Conservation (phyloP, 495 filamentous ascomycete species). For the Daldinia childiae region DNA sequence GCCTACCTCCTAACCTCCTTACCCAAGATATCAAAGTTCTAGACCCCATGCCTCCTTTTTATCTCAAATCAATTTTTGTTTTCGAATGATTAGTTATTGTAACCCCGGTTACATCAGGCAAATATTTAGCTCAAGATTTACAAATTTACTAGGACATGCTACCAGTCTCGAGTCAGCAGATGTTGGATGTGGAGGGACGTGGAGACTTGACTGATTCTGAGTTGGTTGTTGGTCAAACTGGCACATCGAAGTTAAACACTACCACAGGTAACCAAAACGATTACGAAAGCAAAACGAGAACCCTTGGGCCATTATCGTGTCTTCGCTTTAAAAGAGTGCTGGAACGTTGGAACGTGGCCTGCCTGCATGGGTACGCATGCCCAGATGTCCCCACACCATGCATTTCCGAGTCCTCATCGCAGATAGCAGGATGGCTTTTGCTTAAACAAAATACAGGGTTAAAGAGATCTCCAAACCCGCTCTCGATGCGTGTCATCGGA, state of each 20-base stretch:
- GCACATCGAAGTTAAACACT: neutral
- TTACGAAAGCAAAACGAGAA: slow-evolving; percentile 3
- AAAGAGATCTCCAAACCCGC: slow-evolving; percentile 10
- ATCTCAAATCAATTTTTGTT: neutral
- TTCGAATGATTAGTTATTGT: neutral
- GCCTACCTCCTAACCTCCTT: no score
- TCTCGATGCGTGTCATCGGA: slow-evolving; percentile 24
- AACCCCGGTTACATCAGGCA: neutral
- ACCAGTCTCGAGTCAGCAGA: slow-evolving; percentile 3
- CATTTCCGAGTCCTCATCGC: neutral
- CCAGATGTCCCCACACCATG: neutral
- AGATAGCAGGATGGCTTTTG: neutral
- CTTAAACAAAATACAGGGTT: neutral
- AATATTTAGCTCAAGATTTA: neutral
- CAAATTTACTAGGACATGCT: neutral
- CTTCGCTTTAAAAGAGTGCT: slow-evolving; percentile 2
- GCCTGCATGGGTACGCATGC: neutral
- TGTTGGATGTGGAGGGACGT: neutral
- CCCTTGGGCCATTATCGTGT: neutral
- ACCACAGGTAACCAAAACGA: neutral
- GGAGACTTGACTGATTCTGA: slow-evolving; percentile 1
- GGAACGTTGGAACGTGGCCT: neutral
- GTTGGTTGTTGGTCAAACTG: neutral
- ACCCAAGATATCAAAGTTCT: slow-evolving; percentile 2
- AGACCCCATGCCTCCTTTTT: neutral